These are phyloP conservation scores for Leccinum barrowsii DNA, from an alignment of 768 basidiomycete species.

Conservation along the genomic window DNA sequence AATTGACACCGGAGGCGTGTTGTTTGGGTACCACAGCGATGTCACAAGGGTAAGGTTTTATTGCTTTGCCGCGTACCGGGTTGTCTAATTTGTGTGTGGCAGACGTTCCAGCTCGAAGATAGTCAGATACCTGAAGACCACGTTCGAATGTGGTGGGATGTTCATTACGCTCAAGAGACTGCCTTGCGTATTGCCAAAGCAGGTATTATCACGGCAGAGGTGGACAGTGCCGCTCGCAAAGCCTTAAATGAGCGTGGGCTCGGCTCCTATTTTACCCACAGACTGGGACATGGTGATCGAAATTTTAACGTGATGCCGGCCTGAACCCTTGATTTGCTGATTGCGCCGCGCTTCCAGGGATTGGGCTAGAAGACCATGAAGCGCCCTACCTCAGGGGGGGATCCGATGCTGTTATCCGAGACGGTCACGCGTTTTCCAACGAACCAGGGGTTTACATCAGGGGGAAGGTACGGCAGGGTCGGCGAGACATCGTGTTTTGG, in stretches of 20 bases:
- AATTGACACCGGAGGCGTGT: conserved; percentile 67
- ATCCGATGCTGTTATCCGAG: conserved; percentile 50
- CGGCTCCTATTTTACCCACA: conserved; percentile 69
- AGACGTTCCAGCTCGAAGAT: conserved; percentile 64
- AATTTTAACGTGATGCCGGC: neutral
- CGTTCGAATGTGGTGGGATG: conserved; percentile 57
- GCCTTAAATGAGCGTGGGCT: conserved; percentile 43
- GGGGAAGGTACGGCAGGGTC: conserved; percentile 43
- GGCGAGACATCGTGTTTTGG: neutral
- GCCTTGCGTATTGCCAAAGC: conserved; percentile 48
- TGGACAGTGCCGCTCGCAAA: conserved; percentile 61
- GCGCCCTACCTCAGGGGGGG: conserved; percentile 76
- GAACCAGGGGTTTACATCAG: conserved; percentile 79
- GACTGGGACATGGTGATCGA: conserved; percentile 69
- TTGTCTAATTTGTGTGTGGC: neutral
- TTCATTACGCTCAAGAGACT: conserved; percentile 57
- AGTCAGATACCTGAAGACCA: conserved; percentile 55
- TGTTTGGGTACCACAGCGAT: conserved; percentile 77
- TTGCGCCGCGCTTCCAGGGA: conserved; percentile 44
- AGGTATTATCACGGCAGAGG: conserved; percentile 47
- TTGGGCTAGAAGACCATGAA: conserved; percentile 83
- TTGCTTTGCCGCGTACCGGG: neutral
- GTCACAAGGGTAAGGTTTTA: conserved; percentile 61
- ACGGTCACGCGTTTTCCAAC: conserved; percentile 75
- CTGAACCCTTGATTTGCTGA: conserved; percentile 15